These are phyloP conservation scores for Sherardia arvensis DNA, from an alignment of 257 asterid genomes.

Conservation along the genomic window DNA sequence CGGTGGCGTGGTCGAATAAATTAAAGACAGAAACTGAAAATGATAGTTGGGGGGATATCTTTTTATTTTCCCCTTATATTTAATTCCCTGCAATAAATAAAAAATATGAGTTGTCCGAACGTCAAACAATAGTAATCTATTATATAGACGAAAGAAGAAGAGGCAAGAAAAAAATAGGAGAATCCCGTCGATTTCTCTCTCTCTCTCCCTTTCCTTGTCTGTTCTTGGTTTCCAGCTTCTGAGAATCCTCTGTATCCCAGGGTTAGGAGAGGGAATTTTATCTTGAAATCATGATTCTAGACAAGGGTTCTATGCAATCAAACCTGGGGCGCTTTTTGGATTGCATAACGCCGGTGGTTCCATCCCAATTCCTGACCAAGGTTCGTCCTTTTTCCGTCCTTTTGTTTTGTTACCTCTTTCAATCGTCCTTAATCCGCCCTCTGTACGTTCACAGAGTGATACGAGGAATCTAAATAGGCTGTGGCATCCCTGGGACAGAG, in stretches of 20 bases:
- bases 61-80: neutral
- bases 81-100: slow-evolving; percentile 1
- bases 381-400: slow-evolving; percentile 8
- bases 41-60: neutral
- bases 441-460: slow-evolving; percentile 76
- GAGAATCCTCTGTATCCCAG: slow-evolving; percentile 30
- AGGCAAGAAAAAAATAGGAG: slow-evolving; percentile 18
- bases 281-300: slow-evolving; percentile 26
- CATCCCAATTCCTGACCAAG: slow-evolving; percentile 37
- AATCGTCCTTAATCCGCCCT: too few relatives aligned
- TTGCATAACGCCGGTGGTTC: slow-evolving; percentile 33
- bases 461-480: slow-evolving; percentile 71
- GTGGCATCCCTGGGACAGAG: slow-evolving; percentile 96
- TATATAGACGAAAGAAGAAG: neutral
- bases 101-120: slow-evolving; percentile 52
- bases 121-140: slow-evolving; percentile 44
- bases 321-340: slow-evolving; percentile 37
- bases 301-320: slow-evolving; percentile 30
- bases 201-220: slow-evolving; percentile 20
- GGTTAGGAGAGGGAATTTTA: slow-evolving; percentile 45
- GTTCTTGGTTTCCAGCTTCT: neutral
- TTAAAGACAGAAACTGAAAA: neutral
- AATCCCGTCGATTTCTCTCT: slow-evolving; percentile 71
- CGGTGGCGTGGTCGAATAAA: slow-evolving; percentile 21
- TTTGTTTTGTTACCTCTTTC: too few relatives aligned